A percentile compares a stretch with the other conserved stretches of the same genome.
Conservation (phyloP, 2,329 filamentous ascomycete species). For the Madurella mycetomatis region DNA sequence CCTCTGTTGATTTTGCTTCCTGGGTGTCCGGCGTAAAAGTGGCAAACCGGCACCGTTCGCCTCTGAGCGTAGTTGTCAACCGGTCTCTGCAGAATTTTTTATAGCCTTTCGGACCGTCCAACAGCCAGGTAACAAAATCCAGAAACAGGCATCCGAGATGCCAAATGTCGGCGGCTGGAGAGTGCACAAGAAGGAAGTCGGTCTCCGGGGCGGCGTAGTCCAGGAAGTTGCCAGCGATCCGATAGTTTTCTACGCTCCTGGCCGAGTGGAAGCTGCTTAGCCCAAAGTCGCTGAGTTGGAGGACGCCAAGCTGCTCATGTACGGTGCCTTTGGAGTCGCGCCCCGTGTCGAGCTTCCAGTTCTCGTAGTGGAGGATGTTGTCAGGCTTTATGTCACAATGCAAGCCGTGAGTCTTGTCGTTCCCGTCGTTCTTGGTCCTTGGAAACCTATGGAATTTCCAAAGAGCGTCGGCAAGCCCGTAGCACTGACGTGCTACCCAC, state of each 20-base stretch:
- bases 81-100: background rate
- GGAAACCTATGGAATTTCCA: background rate
- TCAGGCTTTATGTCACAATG: constrained; percentile 13
- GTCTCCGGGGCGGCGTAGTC: constrained; percentile 27
- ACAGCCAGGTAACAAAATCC: constrained; percentile 12
- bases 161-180: constrained; percentile 11
- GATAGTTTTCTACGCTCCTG: constrained; percentile 27
- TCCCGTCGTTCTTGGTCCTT: background rate
- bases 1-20: background rate
- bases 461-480: constrained; percentile 4
- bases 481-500: constrained; percentile 5
- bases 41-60: background rate
- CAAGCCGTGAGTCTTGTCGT: constrained; percentile 1
- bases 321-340: background rate
- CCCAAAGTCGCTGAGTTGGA: constrained; percentile 27
- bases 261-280: constrained; percentile 25
- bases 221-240: constrained; percentile 30
- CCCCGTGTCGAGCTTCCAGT: background rate
- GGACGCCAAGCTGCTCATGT: constrained; percentile 4
- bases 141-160: constrained; percentile 11
- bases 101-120: constrained; percentile 2
- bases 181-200: constrained; percentile 3
- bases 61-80: background rate
- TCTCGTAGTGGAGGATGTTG: constrained; percentile 10
- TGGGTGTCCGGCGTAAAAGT: background rate